Evolutionary conservation across 2,329 filamentous ascomycete genomes (phyloP), one percentile per base, ranked within the genome.

Genomic region (Bipolaris zeicola): DNA sequence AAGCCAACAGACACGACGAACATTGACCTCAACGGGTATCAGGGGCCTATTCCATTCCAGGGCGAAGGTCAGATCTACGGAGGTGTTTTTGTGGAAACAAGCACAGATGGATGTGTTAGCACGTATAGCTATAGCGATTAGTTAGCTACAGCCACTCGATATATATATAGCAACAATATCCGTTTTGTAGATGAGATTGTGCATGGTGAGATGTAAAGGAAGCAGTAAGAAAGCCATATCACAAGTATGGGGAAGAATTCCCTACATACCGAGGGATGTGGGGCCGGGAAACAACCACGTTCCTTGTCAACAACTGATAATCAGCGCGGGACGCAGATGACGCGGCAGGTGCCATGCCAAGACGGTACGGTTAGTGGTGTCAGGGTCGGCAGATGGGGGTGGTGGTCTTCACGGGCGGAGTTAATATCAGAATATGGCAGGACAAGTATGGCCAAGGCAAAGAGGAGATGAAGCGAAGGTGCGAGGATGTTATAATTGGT

Each of bases 11-110:
- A 70, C 38, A 72, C 67, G 2, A 42, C 68, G 53, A 69, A 61
- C 2, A 66, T 67, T 18, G 62, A 69, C 8, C 68, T 44, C 42
- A 67, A 70, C 52, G 69, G 69, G 14, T 72, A 65, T 46, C 69
- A 72, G 16, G 69, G 69, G 55, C 26, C 28, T 3, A 62, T 71
- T 16, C 37, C 45, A 4, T 16, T 54, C 1, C 34, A 55, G 1
- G 58, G 61, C 14, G 68, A 72, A 34, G 68, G 65, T 0, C 68
- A 71, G 31, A 67, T 70, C 3, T 74, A 74, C 57, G 70, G 70
- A 1, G 67, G 72, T 2, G 49, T 74, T 5, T 74, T 75, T 33
- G 62, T 73, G 5, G 72, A 75, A 49, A 59, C 66, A 34, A 69
- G 67, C 26, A 53, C 55, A 6, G 41, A 14, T 6, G 69, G 63